Percentiles rank a stretch among this genome's conserved stretches.
These are phyloP conservation scores for Phytophthora fragariae DNA, from an alignment of 352 stramenopile species.

Conservation along the genomic window DNA sequence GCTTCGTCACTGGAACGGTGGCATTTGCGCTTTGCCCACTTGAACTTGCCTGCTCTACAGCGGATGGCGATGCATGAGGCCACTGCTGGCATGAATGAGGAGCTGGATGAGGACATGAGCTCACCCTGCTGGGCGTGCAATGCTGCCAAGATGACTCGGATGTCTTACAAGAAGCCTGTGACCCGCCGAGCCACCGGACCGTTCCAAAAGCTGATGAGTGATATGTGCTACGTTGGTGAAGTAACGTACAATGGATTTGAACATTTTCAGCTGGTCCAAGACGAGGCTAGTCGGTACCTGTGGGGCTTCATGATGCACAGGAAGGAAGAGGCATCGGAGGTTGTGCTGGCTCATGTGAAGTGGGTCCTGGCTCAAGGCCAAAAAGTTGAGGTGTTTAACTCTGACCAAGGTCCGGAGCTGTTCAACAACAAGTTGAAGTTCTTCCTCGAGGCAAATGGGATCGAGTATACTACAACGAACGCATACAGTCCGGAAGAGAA, in stretches of 20 bases:
- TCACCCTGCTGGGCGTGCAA: neutral
- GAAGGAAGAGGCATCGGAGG: slow-evolving; percentile 11
- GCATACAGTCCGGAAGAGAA: neutral
- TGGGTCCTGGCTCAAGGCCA: slow-evolving; percentile 13
- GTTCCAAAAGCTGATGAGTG: slow-evolving; percentile 24
- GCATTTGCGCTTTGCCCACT: slow-evolving; percentile 9
- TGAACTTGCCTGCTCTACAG: slow-evolving; percentile 7
- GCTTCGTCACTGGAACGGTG: slow-evolving; percentile 9
- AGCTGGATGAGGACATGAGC: neutral
- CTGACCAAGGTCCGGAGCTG: slow-evolving; percentile 15
- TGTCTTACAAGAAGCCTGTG: slow-evolving; percentile 18
- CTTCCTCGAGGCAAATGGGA: slow-evolving; percentile 5
- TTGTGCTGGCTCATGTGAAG: slow-evolving; percentile 14
- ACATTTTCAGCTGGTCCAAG: slow-evolving; percentile 19
- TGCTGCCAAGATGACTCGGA: slow-evolving; percentile 3
- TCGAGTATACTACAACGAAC: slow-evolving; percentile 4
- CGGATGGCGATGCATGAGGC: slow-evolving; percentile 3
- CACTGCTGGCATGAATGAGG: neutral
- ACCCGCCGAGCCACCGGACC: slow-evolving; percentile 3
- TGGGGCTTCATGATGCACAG: slow-evolving; percentile 20
- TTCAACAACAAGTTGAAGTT: slow-evolving; percentile 5
- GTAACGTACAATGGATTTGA: slow-evolving; percentile 12
- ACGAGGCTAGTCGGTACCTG: slow-evolving; percentile 17
- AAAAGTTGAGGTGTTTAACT: slow-evolving; percentile 13
- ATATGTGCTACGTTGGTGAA: slow-evolving; percentile 18